A percentile compares a stretch with the other conserved stretches of the same genome.
phyloP scores from a whole-genome alignment of 148 eudicot species.

The Rhododendron henanense region DNA sequence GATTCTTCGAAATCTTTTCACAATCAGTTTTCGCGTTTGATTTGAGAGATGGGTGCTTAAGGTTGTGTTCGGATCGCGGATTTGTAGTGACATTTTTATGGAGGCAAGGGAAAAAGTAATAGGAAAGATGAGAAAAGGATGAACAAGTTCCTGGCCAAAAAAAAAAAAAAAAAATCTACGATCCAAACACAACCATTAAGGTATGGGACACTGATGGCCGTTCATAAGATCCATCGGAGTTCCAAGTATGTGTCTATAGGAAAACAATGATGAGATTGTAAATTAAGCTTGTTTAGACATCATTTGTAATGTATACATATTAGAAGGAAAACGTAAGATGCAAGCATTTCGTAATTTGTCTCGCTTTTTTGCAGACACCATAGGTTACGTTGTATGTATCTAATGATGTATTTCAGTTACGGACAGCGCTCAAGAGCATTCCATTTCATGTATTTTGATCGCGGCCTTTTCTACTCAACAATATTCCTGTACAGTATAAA shows the following conservation, averaged over 20 bases:
- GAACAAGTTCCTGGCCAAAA: no score
- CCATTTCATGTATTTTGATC: background rate
- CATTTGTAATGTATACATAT: background rate
- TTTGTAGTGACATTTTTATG: no score
- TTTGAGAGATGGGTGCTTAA: no score
- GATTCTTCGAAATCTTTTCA: no score
- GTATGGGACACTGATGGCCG: background rate
- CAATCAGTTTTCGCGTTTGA: no score
- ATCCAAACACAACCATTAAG: background rate
- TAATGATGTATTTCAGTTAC: background rate
- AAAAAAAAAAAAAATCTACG: background rate
- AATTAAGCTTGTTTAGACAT: background rate
- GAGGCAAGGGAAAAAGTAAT: no score
- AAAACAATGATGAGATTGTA: background rate
- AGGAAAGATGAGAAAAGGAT: no score
- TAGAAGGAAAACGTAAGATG: background rate
- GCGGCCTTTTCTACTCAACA: conserved; percentile 12
- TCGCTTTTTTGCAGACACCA: background rate
- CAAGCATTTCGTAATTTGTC: background rate
- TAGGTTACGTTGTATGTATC: background rate
- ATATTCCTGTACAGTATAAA: conserved; percentile 29
- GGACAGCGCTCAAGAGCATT: background rate
- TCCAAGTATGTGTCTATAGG: background rate
- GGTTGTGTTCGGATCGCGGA: no score
- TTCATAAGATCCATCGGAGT: background rate